Base-by-base conservation (phyloP, 139 green algal genomes). In the Closterium sp. region DNA sequence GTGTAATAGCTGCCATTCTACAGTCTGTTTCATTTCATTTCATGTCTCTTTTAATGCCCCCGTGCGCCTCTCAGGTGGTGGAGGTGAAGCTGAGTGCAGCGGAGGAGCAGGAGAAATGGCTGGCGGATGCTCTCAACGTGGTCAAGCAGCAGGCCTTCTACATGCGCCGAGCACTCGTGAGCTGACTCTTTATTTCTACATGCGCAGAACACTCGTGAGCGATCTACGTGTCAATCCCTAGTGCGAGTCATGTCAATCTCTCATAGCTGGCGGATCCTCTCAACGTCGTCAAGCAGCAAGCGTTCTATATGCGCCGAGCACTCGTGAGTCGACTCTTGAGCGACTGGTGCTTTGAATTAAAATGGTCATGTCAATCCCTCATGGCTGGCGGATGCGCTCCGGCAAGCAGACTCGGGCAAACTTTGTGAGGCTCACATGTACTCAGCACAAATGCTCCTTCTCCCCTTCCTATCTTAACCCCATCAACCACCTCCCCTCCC, bases 61-160 rank as follows among this genome's bases (percentile, higher is more conserved):
- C 50, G 50, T 70, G 50, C 10, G 13, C 21, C 50, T 50, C 38
- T 79, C 62, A 79, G 62, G 62, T 79, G 62, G 62, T 79, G 85
- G 85, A 31, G 85, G 85, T 32, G 85, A 31, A 32, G 85, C 29
- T 32, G 17, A 79, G 62, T 79, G 87, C 87, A 17, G 87, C 28
- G 24, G 92, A 94, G 85, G 93, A 95, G 88, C 93, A 95, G 88
- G 93, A 95, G 31, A 95, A 95, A 62, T 95, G 93, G 93, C 91
- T 95, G 38, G 93, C 93, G 9, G 93, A 95, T 31, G 93, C 93
- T 2, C 73, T 91, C 28, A 95, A 92, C 32, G 93, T 95, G 45
- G 93, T 95, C 28, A 95, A 95, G 93, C 93, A 95, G 93, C 93
- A 95, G 70, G 92, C 92, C 19, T 95, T 95, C 79, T 95, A 95